phyloP scores from a whole-genome alignment of 192 early-diverging fungal species.

The Podila clonocystis region DNA sequence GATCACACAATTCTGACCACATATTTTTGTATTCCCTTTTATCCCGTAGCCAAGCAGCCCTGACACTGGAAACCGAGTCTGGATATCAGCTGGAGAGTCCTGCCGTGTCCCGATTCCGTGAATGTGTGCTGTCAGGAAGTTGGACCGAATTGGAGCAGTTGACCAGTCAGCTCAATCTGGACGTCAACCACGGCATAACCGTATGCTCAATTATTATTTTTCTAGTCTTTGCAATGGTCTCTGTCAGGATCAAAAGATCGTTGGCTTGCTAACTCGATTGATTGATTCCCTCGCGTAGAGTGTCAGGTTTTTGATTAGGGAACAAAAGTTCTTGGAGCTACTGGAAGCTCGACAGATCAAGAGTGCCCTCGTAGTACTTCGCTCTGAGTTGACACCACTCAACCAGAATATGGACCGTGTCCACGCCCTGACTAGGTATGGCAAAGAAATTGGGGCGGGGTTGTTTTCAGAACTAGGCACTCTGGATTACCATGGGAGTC shows the following conservation, averaged over 20 bases:
- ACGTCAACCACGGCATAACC: constrained; percentile 34
- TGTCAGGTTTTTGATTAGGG: constrained; percentile 79
- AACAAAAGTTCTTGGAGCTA: constrained; percentile 93
- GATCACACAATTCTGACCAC: not conserved
- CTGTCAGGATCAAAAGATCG: not conserved
- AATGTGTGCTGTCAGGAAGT: constrained; percentile 76
- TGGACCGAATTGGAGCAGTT: constrained; percentile 77
- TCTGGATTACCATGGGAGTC: not conserved
- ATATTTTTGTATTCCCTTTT: not conserved
- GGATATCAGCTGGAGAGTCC: constrained; percentile 81
- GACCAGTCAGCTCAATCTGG: constrained; percentile 60
- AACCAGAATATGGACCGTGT: constrained; percentile 73
- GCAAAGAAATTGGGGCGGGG: not conserved
- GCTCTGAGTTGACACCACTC: constrained; percentile 83
- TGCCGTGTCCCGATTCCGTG: constrained; percentile 74
- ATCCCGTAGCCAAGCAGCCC: constrained; percentile 67
- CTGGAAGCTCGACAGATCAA: constrained; percentile 76
- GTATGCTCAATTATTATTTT: constrained; percentile 20
- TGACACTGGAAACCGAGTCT: constrained; percentile 80
- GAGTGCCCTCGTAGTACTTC: constrained; percentile 79
- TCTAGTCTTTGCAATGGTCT: not conserved
- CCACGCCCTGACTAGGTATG: constrained; percentile 81
- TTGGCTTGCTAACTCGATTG: not conserved
- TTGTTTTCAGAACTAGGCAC: constrained; percentile 34
- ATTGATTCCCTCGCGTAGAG: not conserved